These are phyloP conservation scores for Exophiala alcalophila DNA, from an alignment of 2,329 filamentous ascomycete genomes.

Conservation along the genomic window DNA sequence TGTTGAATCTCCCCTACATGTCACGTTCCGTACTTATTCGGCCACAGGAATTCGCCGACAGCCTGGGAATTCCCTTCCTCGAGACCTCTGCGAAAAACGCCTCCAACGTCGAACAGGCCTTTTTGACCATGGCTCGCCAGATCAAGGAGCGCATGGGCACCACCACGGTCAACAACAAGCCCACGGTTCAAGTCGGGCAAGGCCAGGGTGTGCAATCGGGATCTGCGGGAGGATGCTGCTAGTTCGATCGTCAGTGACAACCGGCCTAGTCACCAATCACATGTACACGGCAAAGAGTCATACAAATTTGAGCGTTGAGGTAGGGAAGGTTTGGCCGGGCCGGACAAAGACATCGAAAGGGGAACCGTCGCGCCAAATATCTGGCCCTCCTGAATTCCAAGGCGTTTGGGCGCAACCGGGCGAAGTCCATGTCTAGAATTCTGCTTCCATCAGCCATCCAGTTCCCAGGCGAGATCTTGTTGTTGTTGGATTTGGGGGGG, in stretches of 20 bases:
- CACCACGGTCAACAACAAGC: constrained; percentile 94
- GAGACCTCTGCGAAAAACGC: constrained; percentile 99
- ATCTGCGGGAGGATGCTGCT: constrained; percentile 86
- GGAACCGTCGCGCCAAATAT: constrained; percentile 1
- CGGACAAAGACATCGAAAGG: constrained; percentile 7
- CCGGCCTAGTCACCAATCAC: constrained; percentile 2
- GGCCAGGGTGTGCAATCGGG: constrained; percentile 90
- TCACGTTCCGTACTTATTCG: constrained; percentile 10
- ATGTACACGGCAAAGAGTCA: constrained; percentile 10
- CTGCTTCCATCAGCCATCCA: constrained; percentile 25
- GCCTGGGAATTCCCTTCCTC: constrained; percentile 97
- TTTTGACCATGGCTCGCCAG: constrained; percentile 99
- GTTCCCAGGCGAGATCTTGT: constrained; percentile 14
- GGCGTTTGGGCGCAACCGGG: constrained; percentile 24
- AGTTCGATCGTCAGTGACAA: constrained; percentile 40
- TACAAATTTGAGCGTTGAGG: constrained; percentile 11
- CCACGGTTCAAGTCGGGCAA: constrained; percentile 90
- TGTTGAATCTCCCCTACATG: background rate
- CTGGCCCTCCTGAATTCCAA: constrained; percentile 13
- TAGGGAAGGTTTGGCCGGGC: constrained; percentile 7
- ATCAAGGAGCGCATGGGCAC: constrained; percentile 99
- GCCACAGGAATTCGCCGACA: constrained; percentile 91
- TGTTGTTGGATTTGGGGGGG: constrained; percentile 17
- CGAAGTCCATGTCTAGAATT: constrained; percentile 26
- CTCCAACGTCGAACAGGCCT: constrained; percentile 98